Base-by-base conservation (phyloP, 1,284 basidiomycete genomes). In the Mycena citricolor region DNA sequence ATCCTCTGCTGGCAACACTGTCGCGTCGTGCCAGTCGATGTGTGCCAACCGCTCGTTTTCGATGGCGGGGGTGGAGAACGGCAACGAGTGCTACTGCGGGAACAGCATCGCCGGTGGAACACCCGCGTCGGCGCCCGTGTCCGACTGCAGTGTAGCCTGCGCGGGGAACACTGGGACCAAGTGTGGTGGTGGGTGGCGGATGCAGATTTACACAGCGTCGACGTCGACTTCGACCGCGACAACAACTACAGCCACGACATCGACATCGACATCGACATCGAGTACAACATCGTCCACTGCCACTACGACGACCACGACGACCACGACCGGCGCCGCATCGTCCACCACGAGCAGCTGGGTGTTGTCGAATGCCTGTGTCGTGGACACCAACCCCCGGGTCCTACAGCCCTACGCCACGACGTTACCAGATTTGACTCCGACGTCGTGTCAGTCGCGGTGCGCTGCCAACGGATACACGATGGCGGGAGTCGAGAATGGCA, bases 1-100 rank as follows among this genome's bases (percentile, higher is more conserved):
- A 32, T 5, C 16, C 31, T 32, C n/a, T 17, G 20, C 8, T 20
- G 31, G 11, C 2, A 40, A 40, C 14, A 22, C 29, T 22, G 29
- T 31, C 17, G 29, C 30, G 20, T 16, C 30, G 10, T 31, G 24
- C 31, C 31, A 32, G 19, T 8, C 31, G 14, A 32, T 17, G 19
- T 32, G 31, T 17, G 10, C 8, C 8, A 40, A 40, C 5, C 14
- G 17, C 4, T n/a, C n/a, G 21, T 40, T 32, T n/a, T 22, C 39
- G 11, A 40, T 31, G 39, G 17, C 39, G 17, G 39, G 39, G 25
- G 39, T 40, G 21, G 39, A 40, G 29, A 17, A 31, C 21, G 29
- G 28, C 10, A 25, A 49, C 11, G 47, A 49, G 41, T 49, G 47
- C 26, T 41, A 22, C 22, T 47, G 44, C 28, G 44, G 44, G 1